Evolutionary conservation across 2,329 filamentous ascomycete genomes (phyloP).

Genomic region (Monilinia aucupariae): DNA sequence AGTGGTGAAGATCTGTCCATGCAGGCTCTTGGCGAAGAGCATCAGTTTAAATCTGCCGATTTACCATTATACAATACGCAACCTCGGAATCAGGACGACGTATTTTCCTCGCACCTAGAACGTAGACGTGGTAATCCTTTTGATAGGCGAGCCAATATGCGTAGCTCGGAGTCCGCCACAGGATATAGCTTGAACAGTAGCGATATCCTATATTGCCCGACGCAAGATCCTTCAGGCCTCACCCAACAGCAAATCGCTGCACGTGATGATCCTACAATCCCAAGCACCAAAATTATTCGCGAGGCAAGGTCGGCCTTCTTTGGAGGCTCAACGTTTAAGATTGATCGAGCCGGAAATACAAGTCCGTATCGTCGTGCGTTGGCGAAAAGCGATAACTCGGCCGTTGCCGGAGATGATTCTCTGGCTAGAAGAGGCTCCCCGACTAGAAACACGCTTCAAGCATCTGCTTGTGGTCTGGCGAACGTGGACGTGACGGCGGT

Average conservation of each 20-base stretch:
- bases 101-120: constrained; percentile 24
- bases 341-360: constrained; percentile 50
- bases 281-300: constrained; percentile 34
- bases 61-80: constrained; percentile 19
- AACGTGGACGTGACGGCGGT: background rate
- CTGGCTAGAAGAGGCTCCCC: constrained; percentile 9
- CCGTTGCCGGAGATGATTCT: constrained; percentile 9
- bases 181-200: constrained; percentile 2
- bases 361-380: constrained; percentile 53
- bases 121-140: background rate
- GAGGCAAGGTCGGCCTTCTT: constrained; percentile 47
- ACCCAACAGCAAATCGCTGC: constrained; percentile 31
- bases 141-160: background rate
- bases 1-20: constrained; percentile 20
- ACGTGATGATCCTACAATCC: constrained; percentile 30
- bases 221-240: constrained; percentile 14
- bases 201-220: background rate
- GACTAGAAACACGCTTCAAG: constrained; percentile 14
- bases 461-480: background rate
- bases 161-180: constrained; percentile 1
- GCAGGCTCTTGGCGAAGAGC: constrained; percentile 20
- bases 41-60: constrained; percentile 27
- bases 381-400: constrained; percentile 22
- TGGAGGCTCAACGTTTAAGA: constrained; percentile 45
- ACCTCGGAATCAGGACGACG: constrained; percentile 24